Evolutionary conservation across 257 asterid genomes (phyloP).

Genomic region (Ilex aquifolium): DNA sequence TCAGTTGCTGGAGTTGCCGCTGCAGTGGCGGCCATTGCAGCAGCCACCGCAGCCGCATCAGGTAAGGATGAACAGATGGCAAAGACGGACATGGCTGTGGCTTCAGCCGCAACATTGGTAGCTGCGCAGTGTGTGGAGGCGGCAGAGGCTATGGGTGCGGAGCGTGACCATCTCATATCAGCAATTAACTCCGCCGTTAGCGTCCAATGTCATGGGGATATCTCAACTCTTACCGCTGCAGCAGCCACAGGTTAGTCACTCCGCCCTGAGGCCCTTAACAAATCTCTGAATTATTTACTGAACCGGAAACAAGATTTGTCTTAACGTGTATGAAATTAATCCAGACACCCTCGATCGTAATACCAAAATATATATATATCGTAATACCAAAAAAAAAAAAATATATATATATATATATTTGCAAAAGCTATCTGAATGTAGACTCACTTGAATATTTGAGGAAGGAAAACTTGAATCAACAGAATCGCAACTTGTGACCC

Average conservation of each 20-base stretch:
- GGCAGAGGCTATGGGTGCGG: conserved; percentile 92
- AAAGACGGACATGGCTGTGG: conserved; percentile 85
- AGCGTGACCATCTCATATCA: conserved; percentile 82
- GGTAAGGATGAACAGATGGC: conserved; percentile 72
- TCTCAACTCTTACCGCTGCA: conserved; percentile 93
- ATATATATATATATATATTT: too few species aligned
- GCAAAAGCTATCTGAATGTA: not conserved
- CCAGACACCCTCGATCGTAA: not conserved
- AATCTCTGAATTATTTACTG: not conserved
- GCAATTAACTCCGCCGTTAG: conserved; percentile 95
- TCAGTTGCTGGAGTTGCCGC: conserved; percentile 96
- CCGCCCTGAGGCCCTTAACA: not conserved
- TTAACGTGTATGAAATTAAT: too few species aligned
- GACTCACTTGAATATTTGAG: too few species aligned
- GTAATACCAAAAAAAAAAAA: too few species aligned
- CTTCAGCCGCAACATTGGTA: conserved; percentile 92
- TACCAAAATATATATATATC: too few species aligned
- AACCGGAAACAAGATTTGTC: not conserved
- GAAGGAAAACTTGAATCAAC: too few species aligned
- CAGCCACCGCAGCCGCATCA: conserved; percentile 73
- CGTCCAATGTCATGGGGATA: conserved; percentile 84
- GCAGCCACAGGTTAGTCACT: conserved; percentile 75
- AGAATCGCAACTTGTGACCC: too few species aligned
- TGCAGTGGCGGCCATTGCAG: conserved; percentile 89
- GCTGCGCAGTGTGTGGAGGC: conserved; percentile 99